phyloP scores from a whole-genome alignment of 1,284 basidiomycete genomes.

The Heterobasidion occidentale region DNA sequence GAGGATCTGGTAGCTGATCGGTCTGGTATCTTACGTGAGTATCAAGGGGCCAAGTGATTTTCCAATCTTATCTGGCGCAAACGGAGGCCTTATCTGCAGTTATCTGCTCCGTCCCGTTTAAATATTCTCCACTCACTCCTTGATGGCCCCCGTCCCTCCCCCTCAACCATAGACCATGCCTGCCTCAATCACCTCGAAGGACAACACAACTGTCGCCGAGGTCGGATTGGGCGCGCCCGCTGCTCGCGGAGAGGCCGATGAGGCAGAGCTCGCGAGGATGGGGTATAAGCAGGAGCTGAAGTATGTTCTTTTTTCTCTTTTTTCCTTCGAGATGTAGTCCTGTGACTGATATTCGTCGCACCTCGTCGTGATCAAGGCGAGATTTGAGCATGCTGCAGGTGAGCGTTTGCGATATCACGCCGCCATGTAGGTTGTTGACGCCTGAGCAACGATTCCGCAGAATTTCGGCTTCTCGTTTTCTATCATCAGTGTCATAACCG shows the following conservation, averaged over 20 bases:
- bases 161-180: background rate
- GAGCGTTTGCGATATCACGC: constrained; percentile 12
- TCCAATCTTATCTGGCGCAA: too few species aligned
- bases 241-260: constrained; percentile 29
- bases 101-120: background rate
- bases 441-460: constrained; percentile 21
- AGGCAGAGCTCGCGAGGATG: constrained; percentile 62
- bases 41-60: too few species aligned
- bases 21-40: too few species aligned
- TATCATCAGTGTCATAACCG: constrained; percentile 68
- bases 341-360: background rate
- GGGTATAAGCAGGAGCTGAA: constrained; percentile 70
- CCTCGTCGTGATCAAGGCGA: constrained; percentile 23
- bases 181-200: background rate
- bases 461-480: constrained; percentile 75
- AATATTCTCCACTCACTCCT: background rate
- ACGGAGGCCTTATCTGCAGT: too few species aligned
- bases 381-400: constrained; percentile 57
- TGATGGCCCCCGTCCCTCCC: background rate
- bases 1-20: too few species aligned
- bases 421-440: constrained; percentile 5
- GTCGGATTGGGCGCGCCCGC: background rate
- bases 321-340: background rate
- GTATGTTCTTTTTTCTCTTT: constrained; percentile 27
- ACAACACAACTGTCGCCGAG: background rate